Evolutionary conservation across 441 rosid species (phyloP), one percentile per base, ranked within the genome.

Genomic region (Eruca vesicaria): DNA sequence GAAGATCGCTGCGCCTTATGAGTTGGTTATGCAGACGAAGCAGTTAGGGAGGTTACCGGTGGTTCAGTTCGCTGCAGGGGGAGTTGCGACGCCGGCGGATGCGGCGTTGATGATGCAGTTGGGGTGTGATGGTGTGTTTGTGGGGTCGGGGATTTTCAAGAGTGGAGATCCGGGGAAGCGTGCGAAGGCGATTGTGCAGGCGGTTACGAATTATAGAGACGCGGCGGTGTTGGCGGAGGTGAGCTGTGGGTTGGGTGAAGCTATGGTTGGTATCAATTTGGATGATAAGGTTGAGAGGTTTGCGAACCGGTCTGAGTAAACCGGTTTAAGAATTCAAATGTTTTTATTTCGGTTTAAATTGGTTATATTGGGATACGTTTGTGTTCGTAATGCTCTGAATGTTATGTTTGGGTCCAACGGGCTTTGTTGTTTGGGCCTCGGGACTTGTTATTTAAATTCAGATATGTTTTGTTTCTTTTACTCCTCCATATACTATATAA

Each of bases 41-140:
- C 90, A 91, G 82, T 79, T 93, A 4, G 96, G 98, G 23, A 84
- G 98, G 86, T 71, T 93, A 16, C 98, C 96, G 10, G 98, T 93
- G 64, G 97, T 93, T 63, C 97, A 91, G 1, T 93, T 93, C 29
- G 98, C 97, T 0, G 97, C 98, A 0, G 97, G 98, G 0, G 97
- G 98, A 4, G 94, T 91, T 59, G 98, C 97, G 9, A 93, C 96
- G 3, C 98, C 96, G 2, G 96, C 96, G 0, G 98, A 93, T 3
- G 98, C 98, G 9, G 98, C 98, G 62, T 53, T 93, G 72, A 93
- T 91, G 97, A 93, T 93, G 96, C 96, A 93, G 79, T 63, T 93
- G 63, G 97, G 98, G 0, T 91, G 96, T 23, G 98, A 91, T 45
- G 97, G 96, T 1, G 96, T 91, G 59, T 91, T 93, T 55, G 97